A percentile compares a stretch with the other conserved stretches of the same genome.
These are phyloP conservation scores for Rhizophora mangle DNA, from an alignment of 345 rosid species.

Conservation along the genomic window DNA sequence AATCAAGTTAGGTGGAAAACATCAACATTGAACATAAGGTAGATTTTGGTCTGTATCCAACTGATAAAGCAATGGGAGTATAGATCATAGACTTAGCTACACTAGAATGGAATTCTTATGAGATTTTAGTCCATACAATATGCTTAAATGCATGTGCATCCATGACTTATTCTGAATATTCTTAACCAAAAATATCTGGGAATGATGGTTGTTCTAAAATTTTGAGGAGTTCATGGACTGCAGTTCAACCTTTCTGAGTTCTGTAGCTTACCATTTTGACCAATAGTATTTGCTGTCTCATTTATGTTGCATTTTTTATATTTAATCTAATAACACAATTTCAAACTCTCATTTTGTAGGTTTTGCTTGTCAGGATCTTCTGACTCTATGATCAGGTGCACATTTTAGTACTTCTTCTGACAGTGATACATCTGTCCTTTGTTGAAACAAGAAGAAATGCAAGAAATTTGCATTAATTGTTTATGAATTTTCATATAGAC, in stretches of 20 bases:
- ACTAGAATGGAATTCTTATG: no score
- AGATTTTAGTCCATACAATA: no score
- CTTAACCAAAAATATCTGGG: neutral
- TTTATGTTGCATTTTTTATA: neutral
- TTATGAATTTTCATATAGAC: slow-evolving; percentile 43
- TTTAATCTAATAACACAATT: slow-evolving; percentile 8
- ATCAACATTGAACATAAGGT: no score
- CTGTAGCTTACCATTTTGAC: neutral
- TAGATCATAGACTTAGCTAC: no score
- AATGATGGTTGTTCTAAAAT: neutral
- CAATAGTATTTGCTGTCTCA: neutral
- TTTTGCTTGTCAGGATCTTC: slow-evolving; percentile 98
- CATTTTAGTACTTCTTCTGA: slow-evolving; percentile 7
- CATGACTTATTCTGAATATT: neutral
- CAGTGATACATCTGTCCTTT: neutral
- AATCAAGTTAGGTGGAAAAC: no score
- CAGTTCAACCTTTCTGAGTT: neutral
- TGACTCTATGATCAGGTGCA: slow-evolving; percentile 97
- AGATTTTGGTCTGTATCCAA: no score
- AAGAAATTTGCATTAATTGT: slow-evolving; percentile 4
- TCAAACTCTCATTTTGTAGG: slow-evolving; percentile 44
- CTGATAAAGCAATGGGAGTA: no score
- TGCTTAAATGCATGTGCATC: no score
- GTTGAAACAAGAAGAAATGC: neutral
- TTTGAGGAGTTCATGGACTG: neutral